Base-by-base conservation (phyloP, 768 basidiomycete genomes). In the Hirschioporus abietinus region DNA sequence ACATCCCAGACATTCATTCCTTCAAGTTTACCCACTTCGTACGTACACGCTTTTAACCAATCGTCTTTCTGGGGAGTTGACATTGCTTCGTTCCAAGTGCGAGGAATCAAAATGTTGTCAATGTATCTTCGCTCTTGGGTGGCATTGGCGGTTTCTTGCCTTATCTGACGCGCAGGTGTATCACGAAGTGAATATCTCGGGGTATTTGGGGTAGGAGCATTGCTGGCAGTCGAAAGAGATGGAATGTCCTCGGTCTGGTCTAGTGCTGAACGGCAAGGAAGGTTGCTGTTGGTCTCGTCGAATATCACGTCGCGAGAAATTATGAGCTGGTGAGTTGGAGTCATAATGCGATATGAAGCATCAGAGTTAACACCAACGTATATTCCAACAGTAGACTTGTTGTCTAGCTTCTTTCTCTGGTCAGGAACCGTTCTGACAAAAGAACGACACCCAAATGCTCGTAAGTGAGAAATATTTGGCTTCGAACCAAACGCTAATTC, bases 401-500 rank as follows among this genome's bases (percentile, higher is more conserved):
- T 34, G 60, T 61, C 60, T 3, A 61, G 26, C 70, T 59, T 23
- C 65, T 9, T 25, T 35, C 77, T 76, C 8, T 63, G 36, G 3
- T 73, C 64, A n/a, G 61, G 62, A 8, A 70, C 73, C 1, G 74
- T 72, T 0, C 76, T 71, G 0, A 75, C 72, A 36, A 74, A 78
- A 0, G 72, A 70, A 0, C 68, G 67, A 57, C 74, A 77, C 0
- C 78, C 76, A 35, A 77, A 75, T 63, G 76, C 74, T 0, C 70
- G 70, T 23, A 78, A 63, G 58, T 78, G 70, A 0, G 72, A 71
- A 17, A 73, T 70, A 25, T 78, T 73, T 30, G 73, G 75, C 36
- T 72, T 74, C 17, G 58, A 42, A 9, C 65, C 63, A 18, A 60
- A 64, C 69, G 71, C 73, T 0, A 35, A 23, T 60, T 76, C 65